These are phyloP conservation scores for Pulveroboletus sp. DNA, from an alignment of 768 basidiomycete genomes.

Conservation along the genomic window DNA sequence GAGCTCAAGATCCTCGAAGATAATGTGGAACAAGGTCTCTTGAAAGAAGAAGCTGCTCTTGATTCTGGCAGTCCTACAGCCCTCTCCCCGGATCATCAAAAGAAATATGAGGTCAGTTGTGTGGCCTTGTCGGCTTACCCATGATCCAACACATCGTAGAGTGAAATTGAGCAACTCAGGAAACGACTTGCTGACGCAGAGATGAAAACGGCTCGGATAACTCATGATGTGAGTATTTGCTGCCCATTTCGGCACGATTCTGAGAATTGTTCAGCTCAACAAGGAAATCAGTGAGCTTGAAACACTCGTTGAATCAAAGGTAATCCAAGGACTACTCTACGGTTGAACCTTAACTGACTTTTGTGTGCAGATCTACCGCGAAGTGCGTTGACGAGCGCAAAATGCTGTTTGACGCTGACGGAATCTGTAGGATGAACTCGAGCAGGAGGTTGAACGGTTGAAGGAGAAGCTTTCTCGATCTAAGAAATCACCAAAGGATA, in stretches of 20 bases:
- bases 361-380: slow-evolving; percentile 70
- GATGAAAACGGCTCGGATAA: slow-evolving; percentile 68
- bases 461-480: slow-evolving; percentile 64
- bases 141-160: slow-evolving; percentile 32
- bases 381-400: slow-evolving; percentile 40
- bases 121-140: not conserved
- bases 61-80: slow-evolving; percentile 17
- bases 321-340: slow-evolving; percentile 25
- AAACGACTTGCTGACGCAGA: slow-evolving; percentile 69
- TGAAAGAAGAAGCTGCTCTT: slow-evolving; percentile 46
- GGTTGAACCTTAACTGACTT: slow-evolving; percentile 4
- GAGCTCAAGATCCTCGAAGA: slow-evolving; percentile 78
- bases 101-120: slow-evolving; percentile 51
- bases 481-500: slow-evolving; percentile 57
- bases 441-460: slow-evolving; percentile 75
- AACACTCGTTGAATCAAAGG: slow-evolving; percentile 91
- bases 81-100: slow-evolving; percentile 35
- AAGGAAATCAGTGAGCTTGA: slow-evolving; percentile 94
- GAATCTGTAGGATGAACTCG: slow-evolving; percentile 69
- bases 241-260: not conserved
- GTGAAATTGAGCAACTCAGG: slow-evolving; percentile 66
- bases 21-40: slow-evolving; percentile 61
- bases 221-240: slow-evolving; percentile 57
- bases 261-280: slow-evolving; percentile 55
- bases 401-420: slow-evolving; percentile 9